phyloP scores from a whole-genome alignment of 73 alveolate species.

The Paramecium biaurelia region DNA sequence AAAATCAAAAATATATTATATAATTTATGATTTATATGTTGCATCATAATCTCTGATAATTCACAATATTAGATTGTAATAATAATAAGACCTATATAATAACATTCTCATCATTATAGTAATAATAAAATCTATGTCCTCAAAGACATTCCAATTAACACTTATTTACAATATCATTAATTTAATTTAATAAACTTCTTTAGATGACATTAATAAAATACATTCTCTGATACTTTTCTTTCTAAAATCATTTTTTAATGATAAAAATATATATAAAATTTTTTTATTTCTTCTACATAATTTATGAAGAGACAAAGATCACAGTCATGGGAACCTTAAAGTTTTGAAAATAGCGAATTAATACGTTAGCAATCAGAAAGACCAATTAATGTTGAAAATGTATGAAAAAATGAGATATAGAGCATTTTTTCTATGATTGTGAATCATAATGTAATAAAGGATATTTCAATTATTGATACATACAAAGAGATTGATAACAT shows the following conservation, averaged over 20 bases:
- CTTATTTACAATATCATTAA: neutral
- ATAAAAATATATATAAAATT: neutral
- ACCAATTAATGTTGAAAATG: neutral
- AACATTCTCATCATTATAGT: neutral
- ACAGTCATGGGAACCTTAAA: slow-evolving; percentile 2
- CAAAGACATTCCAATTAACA: neutral
- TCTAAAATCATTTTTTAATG: neutral
- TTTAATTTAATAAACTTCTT: neutral
- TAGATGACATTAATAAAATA: neutral
- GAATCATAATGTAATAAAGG: slow-evolving; percentile 21
- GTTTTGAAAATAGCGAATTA: neutral
- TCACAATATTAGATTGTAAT: neutral
- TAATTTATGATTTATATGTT: neutral
- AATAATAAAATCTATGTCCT: too few species aligned
- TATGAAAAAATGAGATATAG: neutral
- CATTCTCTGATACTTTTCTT: neutral
- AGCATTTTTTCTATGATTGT: neutral
- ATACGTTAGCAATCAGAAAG: neutral
- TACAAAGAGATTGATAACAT: neutral
- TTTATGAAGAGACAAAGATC: neutral
- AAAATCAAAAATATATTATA: neutral
- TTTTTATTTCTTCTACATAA: neutral
- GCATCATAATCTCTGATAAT: neutral
- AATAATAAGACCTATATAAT: neutral
- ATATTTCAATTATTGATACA: neutral